phyloP scores from a whole-genome alignment of 1,139 yeast species.

The Arxiozyma slooffiae region DNA sequence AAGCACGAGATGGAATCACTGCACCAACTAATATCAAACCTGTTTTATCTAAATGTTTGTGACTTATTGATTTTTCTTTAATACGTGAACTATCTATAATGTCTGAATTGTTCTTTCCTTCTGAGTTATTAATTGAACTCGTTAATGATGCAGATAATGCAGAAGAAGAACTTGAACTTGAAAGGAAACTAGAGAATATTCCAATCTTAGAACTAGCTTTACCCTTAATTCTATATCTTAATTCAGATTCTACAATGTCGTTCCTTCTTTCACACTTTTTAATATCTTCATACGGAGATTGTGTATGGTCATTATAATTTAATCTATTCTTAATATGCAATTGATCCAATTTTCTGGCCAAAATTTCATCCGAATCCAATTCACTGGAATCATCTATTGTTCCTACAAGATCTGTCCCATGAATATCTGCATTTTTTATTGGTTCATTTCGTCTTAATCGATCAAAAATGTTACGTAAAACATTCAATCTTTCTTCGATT shows the following conservation, averaged over 20 bases:
- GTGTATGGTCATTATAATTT: not conserved
- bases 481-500: slow-evolving; percentile 18
- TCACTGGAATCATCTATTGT: slow-evolving; percentile 13
- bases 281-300: slow-evolving; percentile 9
- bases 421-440: slow-evolving; percentile 18
- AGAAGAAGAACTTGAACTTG: not conserved
- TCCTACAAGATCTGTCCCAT: slow-evolving; percentile 20
- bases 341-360: slow-evolving; percentile 19
- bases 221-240: slow-evolving; percentile 15
- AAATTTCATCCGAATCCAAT: slow-evolving; percentile 15
- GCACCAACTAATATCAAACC: slow-evolving; percentile 22
- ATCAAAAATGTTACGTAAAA: slow-evolving; percentile 15
- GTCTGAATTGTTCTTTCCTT: not conserved
- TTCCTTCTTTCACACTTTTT: slow-evolving; percentile 8
- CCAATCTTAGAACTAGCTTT: slow-evolving; percentile 12
- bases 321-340: slow-evolving; percentile 11
- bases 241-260: slow-evolving; percentile 15
- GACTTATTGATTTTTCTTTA: not conserved
- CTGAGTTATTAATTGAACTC: not conserved
- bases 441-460: slow-evolving; percentile 16
- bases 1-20: slow-evolving; percentile 21
- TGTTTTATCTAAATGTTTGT: slow-evolving; percentile 10
- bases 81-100: not conserved
- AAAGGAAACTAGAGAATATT: slow-evolving; percentile 9
- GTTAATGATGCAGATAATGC: not conserved